Evolutionary conservation across 495 filamentous ascomycete genomes (phyloP), one percentile per base, ranked within the genome.

Genomic region (Oidiodendron maius): DNA sequence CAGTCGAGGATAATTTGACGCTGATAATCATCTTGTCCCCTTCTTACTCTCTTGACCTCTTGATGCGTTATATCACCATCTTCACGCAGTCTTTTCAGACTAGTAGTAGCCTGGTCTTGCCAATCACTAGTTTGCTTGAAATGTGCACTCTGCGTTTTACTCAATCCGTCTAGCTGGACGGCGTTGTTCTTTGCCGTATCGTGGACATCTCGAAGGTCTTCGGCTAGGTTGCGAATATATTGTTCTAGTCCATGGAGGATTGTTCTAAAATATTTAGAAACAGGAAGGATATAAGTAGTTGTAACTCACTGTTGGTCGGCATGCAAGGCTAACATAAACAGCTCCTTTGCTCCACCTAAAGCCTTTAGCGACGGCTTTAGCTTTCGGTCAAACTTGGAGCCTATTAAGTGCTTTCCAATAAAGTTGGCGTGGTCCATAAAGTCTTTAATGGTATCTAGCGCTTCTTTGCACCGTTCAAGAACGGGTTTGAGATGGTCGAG

Each of bases 1-100:
- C 64, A 68, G 44, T 63, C 38, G 12, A 63, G 55, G 9, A 59
- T 48, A 13, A 9, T 22, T 32, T 15, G 22, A 26, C 3, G 10
- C 25, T 46, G 43, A 16, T 30, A 20, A 4, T 46, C 43, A 34
- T 46, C 43, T 41, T 49, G 38, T 24, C 34, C 22, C 41, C 22
- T 40, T 49, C 46, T 49, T 24, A 49, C 46, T 49, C 46, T 40
- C 46, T 49, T 49, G 11, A 49, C 36, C 23, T 49, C 46, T 49
- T 49, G 35, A 41, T 49, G 41, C 22, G 46, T 40, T 49, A 24
- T 49, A 38, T 34, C 46, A 30, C 35, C 36, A 17, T 49, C 37
- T 26, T 49, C 36, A 24, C 15, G 36, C 23, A 40, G 23, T 32
- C 23, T 41, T 40, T 49, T 49, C 22, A 49, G 23, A 41, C 46